Evolutionary conservation across 495 filamentous ascomycete species (phyloP), one percentile per base, ranked within the genome.

Genomic region (Talaromyces trachyspermus): DNA sequence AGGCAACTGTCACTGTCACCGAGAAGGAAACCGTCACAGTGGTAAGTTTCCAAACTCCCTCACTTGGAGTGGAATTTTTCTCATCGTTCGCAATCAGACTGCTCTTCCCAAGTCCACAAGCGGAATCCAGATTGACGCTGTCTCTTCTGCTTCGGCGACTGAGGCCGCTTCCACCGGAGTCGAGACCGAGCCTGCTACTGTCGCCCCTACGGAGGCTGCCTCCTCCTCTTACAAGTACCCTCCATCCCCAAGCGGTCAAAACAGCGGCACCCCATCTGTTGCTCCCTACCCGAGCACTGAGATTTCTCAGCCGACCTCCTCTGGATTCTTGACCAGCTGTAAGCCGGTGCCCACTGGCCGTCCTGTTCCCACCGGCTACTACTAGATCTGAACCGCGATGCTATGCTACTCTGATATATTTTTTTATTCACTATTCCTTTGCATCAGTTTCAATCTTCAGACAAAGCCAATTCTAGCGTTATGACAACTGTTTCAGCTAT

Each of bases 11-110:
- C 15, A 74, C 69, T 22, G 64, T 69, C 42, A 63, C 66, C 18
- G 60, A 59, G 14, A 61, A 56, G 14, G 51, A 60, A 19, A 68
- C 65, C 12, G 60, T 71, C 59, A 70, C 70, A 48, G 65, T 69
- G 49, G 71, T 72, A 64, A 45, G 68, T 62, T 50, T 24, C 14
- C n/a, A n/a, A n/a, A n/a, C n/a, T n/a, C n/a, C n/a, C n/a, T n/a
- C n/a, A n/a, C n/a, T n/a, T n/a, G n/a, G n/a, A n/a, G n/a, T n/a
- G n/a, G n/a, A n/a, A n/a, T n/a, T n/a, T n/a, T n/a, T n/a, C n/a
- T n/a, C n/a, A n/a, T n/a, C n/a, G n/a, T n/a, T n/a, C n/a, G n/a
- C 6, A 30, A 30, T 42, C 9, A 42, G 39, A 42, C 39, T 26
- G 39, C 39, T 15, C 8, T 12, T 14, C 39, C 39, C 14, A 17